Evolutionary conservation across 108 stramenopile genomes (phyloP), one percentile per base, ranked within the genome.

Genomic region (Nitzschia sp.): DNA sequence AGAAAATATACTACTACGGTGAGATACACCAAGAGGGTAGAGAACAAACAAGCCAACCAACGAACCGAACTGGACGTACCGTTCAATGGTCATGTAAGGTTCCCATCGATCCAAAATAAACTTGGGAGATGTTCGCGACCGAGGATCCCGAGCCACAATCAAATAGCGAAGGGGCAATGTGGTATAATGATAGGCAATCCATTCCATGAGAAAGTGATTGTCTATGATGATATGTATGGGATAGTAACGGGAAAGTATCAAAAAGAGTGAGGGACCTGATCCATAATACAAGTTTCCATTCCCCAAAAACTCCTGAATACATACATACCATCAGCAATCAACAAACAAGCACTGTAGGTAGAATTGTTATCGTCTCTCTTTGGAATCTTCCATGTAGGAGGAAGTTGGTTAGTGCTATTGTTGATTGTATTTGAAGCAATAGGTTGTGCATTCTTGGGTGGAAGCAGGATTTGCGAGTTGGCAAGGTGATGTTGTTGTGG

Each of bases 141-240:
- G 48, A 8, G 86, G 86, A 74, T 87, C 86, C 6, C 82, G 59
- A n/a, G 83, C 81, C 7, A 87, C 73, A 54, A 80, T 72, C 11
- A 87, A 40, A 40, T 82, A 70, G 0, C 81, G 65, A 0, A 87
- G 66, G 15, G 86, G 86, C 15, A 84, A 50, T 5, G 73, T 65
- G 8, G 57, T 43, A 43, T 73, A 73, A 39, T 73, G 72, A 43
- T 51, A 73, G 8, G 72, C 72, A 15, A 73, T 22, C 72, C 72
- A 78, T 64, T 78, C 77, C 6, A 62, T 70, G 20, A 78, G 52
- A 37, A 43, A 64, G 60, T 78, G 77, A 43, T 78, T 78, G 77
- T 78, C 46, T 48, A 34, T 34, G 29, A 34, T 34, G n/a, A n/a
- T n/a, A n/a, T n/a, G n/a, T n/a, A n/a, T n/a, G n/a, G n/a, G n/a